Conservation (phyloP, 257 asterid genomes). For the Solanum piurae region DNA sequence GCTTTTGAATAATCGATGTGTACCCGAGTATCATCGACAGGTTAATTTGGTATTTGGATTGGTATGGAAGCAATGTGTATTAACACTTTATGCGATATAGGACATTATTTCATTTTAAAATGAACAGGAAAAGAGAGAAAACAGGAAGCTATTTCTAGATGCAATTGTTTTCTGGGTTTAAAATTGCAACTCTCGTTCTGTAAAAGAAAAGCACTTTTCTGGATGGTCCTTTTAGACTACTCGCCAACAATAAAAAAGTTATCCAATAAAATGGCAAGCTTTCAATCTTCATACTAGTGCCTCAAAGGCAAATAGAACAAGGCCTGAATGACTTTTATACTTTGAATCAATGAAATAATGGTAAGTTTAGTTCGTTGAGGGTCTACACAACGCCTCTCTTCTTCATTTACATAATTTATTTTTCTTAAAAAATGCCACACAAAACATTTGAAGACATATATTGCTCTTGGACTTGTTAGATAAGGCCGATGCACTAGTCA, state of each 20-base stretch:
- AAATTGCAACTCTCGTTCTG: not conserved
- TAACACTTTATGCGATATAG: not conserved
- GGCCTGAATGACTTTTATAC: not conserved
- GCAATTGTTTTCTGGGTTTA: not conserved
- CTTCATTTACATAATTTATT: not conserved
- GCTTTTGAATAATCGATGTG: not conserved
- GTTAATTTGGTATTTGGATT: not conserved
- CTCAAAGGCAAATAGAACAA: no score
- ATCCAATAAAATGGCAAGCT: not conserved
- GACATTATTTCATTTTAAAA: not conserved
- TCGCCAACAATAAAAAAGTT: not conserved
- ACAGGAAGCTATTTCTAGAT: not conserved
- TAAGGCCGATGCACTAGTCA: not conserved
- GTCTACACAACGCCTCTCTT: not conserved
- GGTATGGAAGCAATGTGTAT: not conserved
- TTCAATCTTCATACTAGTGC: not conserved
- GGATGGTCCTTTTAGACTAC: not conserved
- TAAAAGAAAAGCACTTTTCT: not conserved
- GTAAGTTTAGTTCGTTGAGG: not conserved
- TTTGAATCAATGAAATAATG: not conserved
- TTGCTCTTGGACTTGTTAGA: not conserved
- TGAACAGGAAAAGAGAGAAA: not conserved
- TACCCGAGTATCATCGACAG: no score
- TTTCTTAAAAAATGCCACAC: not conserved
- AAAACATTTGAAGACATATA: no score